phyloP scores from a whole-genome alignment of 2,329 filamentous ascomycete species.

The Curvularia verruculosa region DNA sequence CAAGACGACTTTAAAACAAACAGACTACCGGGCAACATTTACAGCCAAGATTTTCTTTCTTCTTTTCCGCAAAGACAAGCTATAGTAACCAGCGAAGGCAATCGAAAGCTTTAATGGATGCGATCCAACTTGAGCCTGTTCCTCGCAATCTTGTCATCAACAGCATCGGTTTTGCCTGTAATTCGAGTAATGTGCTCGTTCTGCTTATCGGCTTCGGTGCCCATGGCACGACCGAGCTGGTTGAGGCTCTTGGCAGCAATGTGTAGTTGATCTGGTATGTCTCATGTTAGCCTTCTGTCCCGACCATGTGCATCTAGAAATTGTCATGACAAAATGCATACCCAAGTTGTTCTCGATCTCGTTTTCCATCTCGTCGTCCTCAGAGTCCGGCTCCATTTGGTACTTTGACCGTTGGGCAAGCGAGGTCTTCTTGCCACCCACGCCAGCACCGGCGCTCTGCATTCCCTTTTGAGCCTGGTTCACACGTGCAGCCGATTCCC shows the following conservation, averaged over 20 bases:
- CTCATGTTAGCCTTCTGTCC: not conserved
- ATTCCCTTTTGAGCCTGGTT: conserved; percentile 29
- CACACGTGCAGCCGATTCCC: conserved; percentile 39
- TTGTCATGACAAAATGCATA: conserved; percentile 38
- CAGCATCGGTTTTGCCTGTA: conserved; percentile 80
- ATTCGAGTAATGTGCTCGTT: conserved; percentile 80
- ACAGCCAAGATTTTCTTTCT: not conserved
- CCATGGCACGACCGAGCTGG: conserved; percentile 73
- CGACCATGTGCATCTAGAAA: not conserved
- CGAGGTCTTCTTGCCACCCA: conserved; percentile 24
- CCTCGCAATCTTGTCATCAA: conserved; percentile 77
- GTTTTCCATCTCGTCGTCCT: conserved; percentile 69
- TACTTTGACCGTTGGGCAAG: conserved; percentile 45
- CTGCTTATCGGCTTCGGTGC: conserved; percentile 75
- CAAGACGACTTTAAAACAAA: not conserved
- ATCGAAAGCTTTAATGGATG: conserved; percentile 54
- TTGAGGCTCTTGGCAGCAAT: conserved; percentile 73
- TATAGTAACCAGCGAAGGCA: not conserved
- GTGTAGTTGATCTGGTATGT: conserved; percentile 57
- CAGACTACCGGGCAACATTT: not conserved
- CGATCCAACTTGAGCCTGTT: conserved; percentile 75
- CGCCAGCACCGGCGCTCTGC: conserved; percentile 16
- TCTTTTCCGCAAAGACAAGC: not conserved
- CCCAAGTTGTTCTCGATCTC: conserved; percentile 53
- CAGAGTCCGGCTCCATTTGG: conserved; percentile 44